phyloP scores from a whole-genome alignment of 2,329 filamentous ascomycete species.

The Stagonosporopsis cucurbitacearum region DNA sequence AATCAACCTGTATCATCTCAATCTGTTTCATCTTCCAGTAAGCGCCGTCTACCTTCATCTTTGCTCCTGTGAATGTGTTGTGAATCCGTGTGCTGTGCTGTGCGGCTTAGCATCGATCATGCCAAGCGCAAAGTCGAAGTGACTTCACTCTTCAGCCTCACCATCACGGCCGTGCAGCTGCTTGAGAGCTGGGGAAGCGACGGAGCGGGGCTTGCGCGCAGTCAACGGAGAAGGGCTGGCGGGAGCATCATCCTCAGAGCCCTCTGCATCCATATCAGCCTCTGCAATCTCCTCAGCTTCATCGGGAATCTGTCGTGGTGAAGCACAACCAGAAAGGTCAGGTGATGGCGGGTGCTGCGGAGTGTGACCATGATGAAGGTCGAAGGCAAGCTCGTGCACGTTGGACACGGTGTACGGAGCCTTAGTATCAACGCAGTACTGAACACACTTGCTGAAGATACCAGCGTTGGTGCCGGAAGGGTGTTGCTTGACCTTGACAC shows the following conservation, averaged over 20 bases:
- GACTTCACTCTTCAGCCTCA: not conserved
- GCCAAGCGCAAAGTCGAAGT: not conserved
- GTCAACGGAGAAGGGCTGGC: not conserved
- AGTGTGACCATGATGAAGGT: slow-evolving; percentile 10
- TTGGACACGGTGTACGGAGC: slow-evolving; percentile 21
- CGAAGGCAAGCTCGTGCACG: slow-evolving; percentile 21
- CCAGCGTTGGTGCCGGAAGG: slow-evolving; percentile 24
- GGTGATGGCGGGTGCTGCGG: slow-evolving; percentile 7
- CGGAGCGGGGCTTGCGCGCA: not conserved
- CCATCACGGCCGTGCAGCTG: not conserved
- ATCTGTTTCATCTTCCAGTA: not conserved
- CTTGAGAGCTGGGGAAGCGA: not conserved
- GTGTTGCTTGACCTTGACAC: slow-evolving; percentile 25
- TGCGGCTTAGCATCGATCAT: not conserved
- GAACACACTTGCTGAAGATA: slow-evolving; percentile 38
- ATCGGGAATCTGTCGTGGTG: not conserved
- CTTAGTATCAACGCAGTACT: slow-evolving; percentile 29
- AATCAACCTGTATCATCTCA: not conserved
- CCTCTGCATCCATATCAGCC: not conserved
- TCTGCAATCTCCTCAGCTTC: not conserved
- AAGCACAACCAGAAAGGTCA: not conserved
- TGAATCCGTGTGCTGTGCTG: not conserved
- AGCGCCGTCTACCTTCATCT: not conserved
- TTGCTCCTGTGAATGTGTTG: not conserved
- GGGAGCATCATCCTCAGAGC: not conserved